Evolutionary conservation across 1,139 yeast species (phyloP).

Genomic region (Entelexis paramagnoliae): DNA sequence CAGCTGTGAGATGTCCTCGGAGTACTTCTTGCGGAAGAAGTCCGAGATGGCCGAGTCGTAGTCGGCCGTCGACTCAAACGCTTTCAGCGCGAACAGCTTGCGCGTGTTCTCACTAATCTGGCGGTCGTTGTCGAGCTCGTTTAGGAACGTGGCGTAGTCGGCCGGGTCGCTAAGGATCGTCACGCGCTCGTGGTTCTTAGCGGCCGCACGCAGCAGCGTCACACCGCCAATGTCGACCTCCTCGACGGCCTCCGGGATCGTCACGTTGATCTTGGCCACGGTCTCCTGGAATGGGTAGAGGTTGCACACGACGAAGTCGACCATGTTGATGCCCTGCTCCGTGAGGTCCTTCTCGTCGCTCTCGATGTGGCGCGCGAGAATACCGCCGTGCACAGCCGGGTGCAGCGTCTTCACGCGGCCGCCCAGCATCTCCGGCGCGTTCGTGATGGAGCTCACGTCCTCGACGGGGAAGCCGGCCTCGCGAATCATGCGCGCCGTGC

Average conservation of each 20-base stretch:
- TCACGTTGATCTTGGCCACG: slow-evolving; percentile 87
- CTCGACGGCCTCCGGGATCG: slow-evolving; percentile 95
- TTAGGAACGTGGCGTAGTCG: slow-evolving; percentile 78
- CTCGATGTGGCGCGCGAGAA: slow-evolving; percentile 84
- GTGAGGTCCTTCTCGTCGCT: slow-evolving; percentile 80
- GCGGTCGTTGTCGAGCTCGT: slow-evolving; percentile 59
- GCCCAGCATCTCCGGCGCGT: slow-evolving; percentile 97
- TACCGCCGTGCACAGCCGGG: slow-evolving; percentile 98
- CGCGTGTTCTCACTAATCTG: slow-evolving; percentile 64
- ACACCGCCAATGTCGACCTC: slow-evolving; percentile 99
- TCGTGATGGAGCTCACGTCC: slow-evolving; percentile 88
- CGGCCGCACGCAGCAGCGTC: slow-evolving; percentile 93
- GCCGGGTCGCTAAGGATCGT: slow-evolving; percentile 88
- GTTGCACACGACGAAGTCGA: slow-evolving; percentile 93
- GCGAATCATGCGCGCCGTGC: slow-evolving; percentile 86
- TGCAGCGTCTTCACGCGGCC: slow-evolving; percentile 97
- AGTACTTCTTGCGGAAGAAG: slow-evolving; percentile 92
- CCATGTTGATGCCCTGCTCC: slow-evolving; percentile 85
- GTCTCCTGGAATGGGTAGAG: slow-evolving; percentile 97
- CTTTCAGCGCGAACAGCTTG: slow-evolving; percentile 83
- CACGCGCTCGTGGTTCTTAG: slow-evolving; percentile 94
- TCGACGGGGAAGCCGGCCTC: slow-evolving; percentile 98
- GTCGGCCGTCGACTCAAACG: slow-evolving; percentile 96
- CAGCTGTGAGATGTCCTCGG: slow-evolving; percentile 79
- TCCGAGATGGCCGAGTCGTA: slow-evolving; percentile 93